Percentiles rank a stretch among this genome's conserved stretches.
Evolutionary conservation across 305 asterid genomes (phyloP).

Genomic region (Vinca major): DNA sequence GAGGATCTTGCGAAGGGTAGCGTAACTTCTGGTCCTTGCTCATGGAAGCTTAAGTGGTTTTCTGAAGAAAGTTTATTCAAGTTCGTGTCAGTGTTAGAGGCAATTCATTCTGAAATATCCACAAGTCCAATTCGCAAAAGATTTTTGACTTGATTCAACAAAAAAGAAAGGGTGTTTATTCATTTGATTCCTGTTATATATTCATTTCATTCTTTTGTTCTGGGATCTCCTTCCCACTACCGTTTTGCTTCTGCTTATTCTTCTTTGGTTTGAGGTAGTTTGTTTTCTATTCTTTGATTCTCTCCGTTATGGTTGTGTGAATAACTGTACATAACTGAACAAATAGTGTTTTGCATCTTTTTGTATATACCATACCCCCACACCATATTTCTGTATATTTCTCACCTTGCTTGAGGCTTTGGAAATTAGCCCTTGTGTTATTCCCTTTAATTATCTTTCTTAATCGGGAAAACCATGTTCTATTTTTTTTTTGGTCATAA

Average conservation of each 20-base stretch:
- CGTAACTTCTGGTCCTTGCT: constrained; percentile 17
- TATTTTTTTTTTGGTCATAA: too few species aligned
- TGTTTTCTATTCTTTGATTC: constrained; percentile 22
- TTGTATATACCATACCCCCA: background rate
- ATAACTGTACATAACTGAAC: constrained; percentile 17
- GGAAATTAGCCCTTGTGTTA: too few species aligned
- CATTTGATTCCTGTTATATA: constrained; percentile 8
- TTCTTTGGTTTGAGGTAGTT: constrained; percentile 14
- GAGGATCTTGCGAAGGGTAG: constrained; percentile 11
- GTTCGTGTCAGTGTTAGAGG: constrained; percentile 34
- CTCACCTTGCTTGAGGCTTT: background rate
- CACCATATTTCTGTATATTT: background rate
- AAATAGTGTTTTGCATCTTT: background rate
- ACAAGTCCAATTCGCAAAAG: constrained; percentile 16
- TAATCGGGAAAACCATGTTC: background rate
- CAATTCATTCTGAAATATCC: constrained; percentile 24
- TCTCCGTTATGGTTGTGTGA: constrained; percentile 11
- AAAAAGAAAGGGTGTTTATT: background rate
- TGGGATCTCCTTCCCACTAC: constrained; percentile 18
- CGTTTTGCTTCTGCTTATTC: background rate
- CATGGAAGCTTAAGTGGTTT: constrained; percentile 49
- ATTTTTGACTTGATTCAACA: constrained; percentile 10
- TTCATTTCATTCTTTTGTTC: constrained; percentile 33
- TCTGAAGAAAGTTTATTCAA: constrained; percentile 25
- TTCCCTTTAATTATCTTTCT: background rate